Evolutionary conservation across 345 rosid genomes (phyloP), one percentile per base, ranked within the genome.

Genomic region (Rhodamnia argentea): DNA sequence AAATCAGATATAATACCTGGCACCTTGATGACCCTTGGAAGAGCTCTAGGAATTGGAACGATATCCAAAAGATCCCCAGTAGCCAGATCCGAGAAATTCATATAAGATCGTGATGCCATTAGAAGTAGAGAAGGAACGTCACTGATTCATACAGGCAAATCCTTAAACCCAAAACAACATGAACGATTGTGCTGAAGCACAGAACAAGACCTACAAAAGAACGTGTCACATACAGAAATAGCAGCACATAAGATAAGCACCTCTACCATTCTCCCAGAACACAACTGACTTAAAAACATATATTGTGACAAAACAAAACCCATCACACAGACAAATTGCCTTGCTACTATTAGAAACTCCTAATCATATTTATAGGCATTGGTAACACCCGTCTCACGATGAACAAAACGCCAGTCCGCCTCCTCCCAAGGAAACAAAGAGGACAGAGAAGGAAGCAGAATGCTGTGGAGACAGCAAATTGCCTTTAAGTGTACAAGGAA

Each of bases 11-110:
- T 87, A 51, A 95, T 93, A 86, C 96, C 98, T 29, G 96, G 94
- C 83, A 93, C 92, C 74, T 94, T 94, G 91, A 94, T 92, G 88
- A 95, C 94, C 87, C 94, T 92, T 27, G 96, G 96, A 89, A 94
- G 92, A 90, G 92, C 82, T 87, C 90, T 91, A 18, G 94, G 94
- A 84, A 94, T 90, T 52, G 90, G 95, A 87, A 95, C 93, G 87
- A 94, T 87, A 87, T 94, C 94, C 86, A 92, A 70, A 78, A 93
- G 87, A 84, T 88, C 91, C 87, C 95, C 94, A 89, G 95, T 85
- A 83, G 92, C 93, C 89, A 94, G 91, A 81, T 95, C 93, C 10
- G 93, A 88, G 84, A 93, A 90, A 76, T 90, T 92, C 56, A 90
- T 88, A 87, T 89, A 90, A 50, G 95, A 92, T 87, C 93, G 91